phyloP scores from a whole-genome alignment of 495 filamentous ascomycete genomes.

The Penicillium maclennaniae region DNA sequence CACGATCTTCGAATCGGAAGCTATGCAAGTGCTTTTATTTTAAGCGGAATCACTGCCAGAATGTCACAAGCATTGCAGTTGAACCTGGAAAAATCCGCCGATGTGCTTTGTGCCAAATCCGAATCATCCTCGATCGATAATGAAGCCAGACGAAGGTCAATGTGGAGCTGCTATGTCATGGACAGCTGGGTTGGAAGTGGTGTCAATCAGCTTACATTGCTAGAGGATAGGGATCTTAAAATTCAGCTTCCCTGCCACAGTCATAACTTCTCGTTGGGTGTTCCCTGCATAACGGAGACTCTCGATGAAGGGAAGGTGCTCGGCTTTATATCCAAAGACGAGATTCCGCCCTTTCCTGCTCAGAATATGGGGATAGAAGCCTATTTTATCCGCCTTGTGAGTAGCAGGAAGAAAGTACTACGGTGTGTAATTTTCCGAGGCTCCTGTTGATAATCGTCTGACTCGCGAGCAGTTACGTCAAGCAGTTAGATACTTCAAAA shows the following conservation, averaged over 20 bases:
- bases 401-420: constrained; percentile 14
- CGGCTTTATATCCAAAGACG: constrained; percentile 4
- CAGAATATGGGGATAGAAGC: constrained; percentile 21
- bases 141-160: constrained; percentile 20
- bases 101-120: constrained; percentile 16
- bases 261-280: constrained; percentile 14
- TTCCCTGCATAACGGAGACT: constrained; percentile 15
- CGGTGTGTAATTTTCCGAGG: constrained; percentile 3
- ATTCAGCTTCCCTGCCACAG: constrained; percentile 26
- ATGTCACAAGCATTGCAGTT: constrained; percentile 29
- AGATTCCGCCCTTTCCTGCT: constrained; percentile 2
- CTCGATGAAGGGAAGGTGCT: constrained; percentile 10
- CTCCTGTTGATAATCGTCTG: neutral
- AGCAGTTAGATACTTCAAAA: constrained; percentile 11
- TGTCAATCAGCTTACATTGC: constrained; percentile 20
- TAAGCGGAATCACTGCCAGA: constrained; percentile 20
- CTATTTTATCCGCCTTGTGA: constrained; percentile 19
- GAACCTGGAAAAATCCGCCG: constrained; percentile 22
- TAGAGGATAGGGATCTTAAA: constrained; percentile 21
- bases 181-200: constrained; percentile 26
- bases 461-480: constrained; percentile 10
- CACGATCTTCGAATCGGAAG: constrained; percentile 23
- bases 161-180: constrained; percentile 30
- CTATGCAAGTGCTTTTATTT: constrained; percentile 23
- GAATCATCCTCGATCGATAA: constrained; percentile 9